These are phyloP conservation scores for Acanthamoeba royreba DNA, from an alignment of 208 protist genomes.

Conservation along the genomic window DNA sequence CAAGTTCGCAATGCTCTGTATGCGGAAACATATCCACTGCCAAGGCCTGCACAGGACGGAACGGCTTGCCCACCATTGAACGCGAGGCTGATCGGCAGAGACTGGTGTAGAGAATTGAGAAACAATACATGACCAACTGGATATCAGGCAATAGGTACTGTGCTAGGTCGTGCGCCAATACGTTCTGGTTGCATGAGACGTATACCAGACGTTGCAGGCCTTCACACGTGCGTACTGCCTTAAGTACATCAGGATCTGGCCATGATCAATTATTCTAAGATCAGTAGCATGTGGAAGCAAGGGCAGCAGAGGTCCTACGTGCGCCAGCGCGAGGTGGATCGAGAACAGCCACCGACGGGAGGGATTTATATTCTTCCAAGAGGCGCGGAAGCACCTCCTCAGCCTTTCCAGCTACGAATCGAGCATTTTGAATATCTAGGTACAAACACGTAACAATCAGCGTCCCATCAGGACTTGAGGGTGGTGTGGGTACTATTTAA, in stretches of 20 bases:
- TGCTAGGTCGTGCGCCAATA: background rate
- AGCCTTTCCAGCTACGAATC: slow-evolving; percentile 89
- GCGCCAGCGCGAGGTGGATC: slow-evolving; percentile 87
- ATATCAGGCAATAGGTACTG: background rate
- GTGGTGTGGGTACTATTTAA: slow-evolving; percentile 69
- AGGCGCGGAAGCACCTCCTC: slow-evolving; percentile 82
- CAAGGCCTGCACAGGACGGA: slow-evolving; percentile 84
- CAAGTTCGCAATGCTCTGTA: slow-evolving; percentile 92
- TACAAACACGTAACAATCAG: too few relatives aligned
- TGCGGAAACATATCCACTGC: slow-evolving; percentile 95
- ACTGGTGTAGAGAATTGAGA: background rate
- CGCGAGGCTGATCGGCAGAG: slow-evolving; percentile 71
- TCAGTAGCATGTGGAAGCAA: background rate
- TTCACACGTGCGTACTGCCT: slow-evolving; percentile 87
- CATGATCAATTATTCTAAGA: too few relatives aligned
- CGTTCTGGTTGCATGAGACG: slow-evolving; percentile 88
- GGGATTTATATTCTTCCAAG: slow-evolving; percentile 52
- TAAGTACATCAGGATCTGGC: slow-evolving; percentile 85
- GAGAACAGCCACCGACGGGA: slow-evolving; percentile 67
- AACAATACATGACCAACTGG: background rate
- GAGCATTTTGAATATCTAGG: slow-evolving; percentile 81
- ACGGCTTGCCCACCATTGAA: slow-evolving; percentile 79
- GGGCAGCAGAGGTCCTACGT: background rate
- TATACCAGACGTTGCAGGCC: slow-evolving; percentile 90
- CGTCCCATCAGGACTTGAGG: background rate